Evolutionary conservation across 1,139 yeast genomes (phyloP).

Genomic region (Candida sp.): DNA sequence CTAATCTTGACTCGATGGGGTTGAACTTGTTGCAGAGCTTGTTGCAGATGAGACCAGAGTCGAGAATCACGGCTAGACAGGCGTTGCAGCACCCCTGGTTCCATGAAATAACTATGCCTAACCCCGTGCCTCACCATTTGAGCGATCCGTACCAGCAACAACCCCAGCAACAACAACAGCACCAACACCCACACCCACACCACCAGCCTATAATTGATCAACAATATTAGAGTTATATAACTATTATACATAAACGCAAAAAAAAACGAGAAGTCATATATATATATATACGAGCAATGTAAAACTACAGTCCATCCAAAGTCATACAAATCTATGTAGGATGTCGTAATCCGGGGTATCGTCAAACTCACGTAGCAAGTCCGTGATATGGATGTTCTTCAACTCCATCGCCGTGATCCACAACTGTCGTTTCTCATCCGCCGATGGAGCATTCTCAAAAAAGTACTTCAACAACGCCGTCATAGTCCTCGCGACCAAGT

Average conservation of each 20-base stretch:
- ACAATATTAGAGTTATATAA: conserved; percentile 14
- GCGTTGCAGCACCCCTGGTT: conserved; percentile 98
- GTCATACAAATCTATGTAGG: conserved; percentile 6
- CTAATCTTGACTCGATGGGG: conserved; percentile 80
- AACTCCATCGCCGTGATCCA: conserved; percentile 13
- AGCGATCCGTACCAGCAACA: conserved; percentile 44
- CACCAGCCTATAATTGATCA: conserved; percentile 18
- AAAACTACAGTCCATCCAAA: not conserved
- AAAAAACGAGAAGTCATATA: not conserved
- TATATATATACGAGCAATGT: not conserved
- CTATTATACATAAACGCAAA: not conserved
- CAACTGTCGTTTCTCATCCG: conserved; percentile 7
- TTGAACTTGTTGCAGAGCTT: conserved; percentile 77
- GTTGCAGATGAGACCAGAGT: conserved; percentile 92
- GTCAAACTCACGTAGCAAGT: conserved; percentile 9
- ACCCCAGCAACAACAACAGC: conserved; percentile 28
- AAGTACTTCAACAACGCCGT: conserved; percentile 5
- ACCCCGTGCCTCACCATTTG: conserved; percentile 36
- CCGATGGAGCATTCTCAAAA: conserved; percentile 3
- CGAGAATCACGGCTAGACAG: conserved; percentile 88
- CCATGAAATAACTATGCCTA: conserved; percentile 66
- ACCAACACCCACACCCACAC: conserved; percentile 12
- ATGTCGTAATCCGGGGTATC: conserved; percentile 12
- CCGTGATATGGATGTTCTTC: conserved; percentile 9
- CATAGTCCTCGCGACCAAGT: conserved; percentile 3